Evolutionary conservation across 2,329 filamentous ascomycete genomes (phyloP).

Genomic region (Arthrobotrys entomopaga): DNA sequence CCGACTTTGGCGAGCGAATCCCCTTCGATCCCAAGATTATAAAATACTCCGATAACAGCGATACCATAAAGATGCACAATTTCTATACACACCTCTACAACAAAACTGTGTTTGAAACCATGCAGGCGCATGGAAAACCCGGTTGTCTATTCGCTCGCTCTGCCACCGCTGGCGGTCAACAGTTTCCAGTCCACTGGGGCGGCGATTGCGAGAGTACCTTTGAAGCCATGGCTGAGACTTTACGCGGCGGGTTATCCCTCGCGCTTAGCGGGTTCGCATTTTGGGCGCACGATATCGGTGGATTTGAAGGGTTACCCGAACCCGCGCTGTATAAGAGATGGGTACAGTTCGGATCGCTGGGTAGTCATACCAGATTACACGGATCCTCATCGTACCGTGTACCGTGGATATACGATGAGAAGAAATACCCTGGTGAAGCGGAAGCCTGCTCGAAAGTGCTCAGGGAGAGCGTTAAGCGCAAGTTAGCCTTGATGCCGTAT

Average conservation of each 20-base stretch:
- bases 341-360: slow-evolving; percentile 79
- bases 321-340: slow-evolving; percentile 80
- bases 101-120: slow-evolving; percentile 73
- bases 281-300: slow-evolving; percentile 77
- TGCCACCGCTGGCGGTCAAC: slow-evolving; percentile 74
- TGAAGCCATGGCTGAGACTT: slow-evolving; percentile 76
- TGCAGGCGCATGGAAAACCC: slow-evolving; percentile 67
- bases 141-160: slow-evolving; percentile 75
- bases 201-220: slow-evolving; percentile 80
- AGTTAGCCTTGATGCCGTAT: slow-evolving; percentile 70
- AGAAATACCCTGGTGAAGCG: slow-evolving; percentile 65
- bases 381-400: slow-evolving; percentile 77
- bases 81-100: slow-evolving; percentile 81
- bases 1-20: slow-evolving; percentile 79
- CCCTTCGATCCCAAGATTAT: slow-evolving; percentile 70
- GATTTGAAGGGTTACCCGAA: slow-evolving; percentile 75
- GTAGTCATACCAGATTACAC: slow-evolving; percentile 76
- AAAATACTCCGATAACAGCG: slow-evolving; percentile 71
- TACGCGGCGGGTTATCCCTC: slow-evolving; percentile 73
- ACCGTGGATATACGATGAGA: slow-evolving; percentile 77
- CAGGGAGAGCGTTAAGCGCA: slow-evolving; percentile 67
- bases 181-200: slow-evolving; percentile 77
- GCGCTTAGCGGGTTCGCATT: slow-evolving; percentile 74
- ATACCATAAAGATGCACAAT: slow-evolving; percentile 77
- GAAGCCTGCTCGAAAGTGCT: slow-evolving; percentile 66